A percentile compares a stretch with the other conserved stretches of the same genome.
Evolutionary conservation across 805 yeast species (phyloP).

Genomic region (Phaffomyces antillensis): DNA sequence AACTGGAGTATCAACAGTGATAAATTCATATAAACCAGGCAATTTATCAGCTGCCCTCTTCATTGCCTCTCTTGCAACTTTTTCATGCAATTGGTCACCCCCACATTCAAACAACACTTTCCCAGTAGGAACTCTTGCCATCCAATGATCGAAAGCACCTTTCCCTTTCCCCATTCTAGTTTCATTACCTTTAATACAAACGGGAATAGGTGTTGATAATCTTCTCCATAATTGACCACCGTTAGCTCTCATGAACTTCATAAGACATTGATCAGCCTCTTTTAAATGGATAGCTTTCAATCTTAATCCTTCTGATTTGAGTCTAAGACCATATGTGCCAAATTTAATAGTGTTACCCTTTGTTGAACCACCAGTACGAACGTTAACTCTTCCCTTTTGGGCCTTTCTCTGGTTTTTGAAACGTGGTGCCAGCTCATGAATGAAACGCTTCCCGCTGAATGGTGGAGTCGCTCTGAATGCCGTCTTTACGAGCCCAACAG

Average conservation of each 20-base stretch:
- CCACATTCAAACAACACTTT: constrained; percentile 81
- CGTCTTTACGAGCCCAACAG: constrained; percentile 1
- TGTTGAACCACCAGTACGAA: constrained; percentile 88
- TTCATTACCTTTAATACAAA: constrained; percentile 94
- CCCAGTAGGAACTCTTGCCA: constrained; percentile 92
- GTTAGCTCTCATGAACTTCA: constrained; percentile 75
- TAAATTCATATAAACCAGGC: constrained; percentile 88
- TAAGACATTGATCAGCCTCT: constrained; percentile 83
- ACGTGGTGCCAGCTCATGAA: constrained; percentile 24
- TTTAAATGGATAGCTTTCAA: constrained; percentile 80
- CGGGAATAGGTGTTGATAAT: constrained; percentile 77
- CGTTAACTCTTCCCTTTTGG: constrained; percentile 91
- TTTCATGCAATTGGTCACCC: constrained; percentile 73
- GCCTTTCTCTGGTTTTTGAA: constrained; percentile 47
- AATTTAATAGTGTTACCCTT: constrained; percentile 79
- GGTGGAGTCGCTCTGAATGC: not conserved
- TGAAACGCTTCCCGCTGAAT: constrained; percentile 19
- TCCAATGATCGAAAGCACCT: constrained; percentile 97
- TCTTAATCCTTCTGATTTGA: constrained; percentile 82
- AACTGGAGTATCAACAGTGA: constrained; percentile 53
- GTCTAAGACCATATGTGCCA: constrained; percentile 81
- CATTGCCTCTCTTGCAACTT: constrained; percentile 82
- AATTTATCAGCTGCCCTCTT: constrained; percentile 86
- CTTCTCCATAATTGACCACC: constrained; percentile 75
- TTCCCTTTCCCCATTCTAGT: constrained; percentile 99